Base-by-base conservation (phyloP, 2,329 filamentous ascomycete genomes). In the Colletotrichum aenigma region DNA sequence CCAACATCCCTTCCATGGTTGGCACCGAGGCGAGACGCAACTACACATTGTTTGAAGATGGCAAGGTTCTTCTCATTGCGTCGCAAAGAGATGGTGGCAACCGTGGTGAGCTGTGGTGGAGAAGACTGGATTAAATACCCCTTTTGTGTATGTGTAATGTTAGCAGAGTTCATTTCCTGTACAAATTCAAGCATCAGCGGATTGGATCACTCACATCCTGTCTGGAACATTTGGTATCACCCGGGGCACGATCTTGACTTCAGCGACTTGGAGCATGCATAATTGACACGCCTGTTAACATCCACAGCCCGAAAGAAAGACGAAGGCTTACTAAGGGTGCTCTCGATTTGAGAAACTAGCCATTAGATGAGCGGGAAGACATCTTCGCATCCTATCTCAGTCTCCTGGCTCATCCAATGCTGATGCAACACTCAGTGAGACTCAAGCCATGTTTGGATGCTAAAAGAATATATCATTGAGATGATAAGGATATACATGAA, bases 1-100 rank as follows among this genome's bases (percentile, higher is more conserved):
- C 80, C 5, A 79, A 81, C 58, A 66, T 82, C 26, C 81, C 81
- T 8, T 74, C 77, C 1, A 80, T 78, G 79, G 80, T 81, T 4
- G 81, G 80, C 1, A 77, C 61, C 21, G 56, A 60, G 21, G 77
- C 79, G 28, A 28, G 36, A 16, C 72, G 79, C 24, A 79, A 80
- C 67, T 80, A 79, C 55, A 79, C 79, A 7, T 56, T 78, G 1
- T 75, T 74, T 16, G 73, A 78, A 18, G 9, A 69, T 2, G 70
- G 70, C 9, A 67, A 70, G 21, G 9, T 77, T 16, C 70, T 77
- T 2, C 76, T 62, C 8, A 77, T 77, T 30, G 38, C 70, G 1
- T 74, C 74, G 3, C 74, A 76, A 24, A 62, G 76, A 24, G 70
- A 77, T 10, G 76, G 76, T 8, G 38, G 76, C 0, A 74, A 70